A percentile compares a stretch with the other conserved stretches of the same genome.
Conservation (phyloP, 2,329 filamentous ascomycete species). For the Ceratocystis ficicola region DNA sequence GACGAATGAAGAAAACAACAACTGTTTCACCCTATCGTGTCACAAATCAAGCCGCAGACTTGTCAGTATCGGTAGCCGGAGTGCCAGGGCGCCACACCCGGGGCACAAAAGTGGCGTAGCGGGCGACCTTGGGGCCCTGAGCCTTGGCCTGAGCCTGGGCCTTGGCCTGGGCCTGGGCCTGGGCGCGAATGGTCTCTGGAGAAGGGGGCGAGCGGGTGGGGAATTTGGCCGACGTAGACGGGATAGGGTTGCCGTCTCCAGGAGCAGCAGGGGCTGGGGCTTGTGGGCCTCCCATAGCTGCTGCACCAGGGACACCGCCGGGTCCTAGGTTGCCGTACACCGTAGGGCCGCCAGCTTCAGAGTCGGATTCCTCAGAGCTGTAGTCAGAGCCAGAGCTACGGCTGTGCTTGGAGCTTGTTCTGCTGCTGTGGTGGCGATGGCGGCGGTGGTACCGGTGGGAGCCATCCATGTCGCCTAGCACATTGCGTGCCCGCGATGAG, state of each 20-base stretch:
- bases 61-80: constrained; percentile 5
- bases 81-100: constrained; percentile 13
- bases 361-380: constrained; percentile 5
- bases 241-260: background rate
- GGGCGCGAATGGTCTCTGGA: background rate
- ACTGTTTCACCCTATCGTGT: background rate
- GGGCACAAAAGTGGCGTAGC: constrained; percentile 19
- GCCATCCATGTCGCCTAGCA: background rate
- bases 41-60: background rate
- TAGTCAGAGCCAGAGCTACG: background rate
- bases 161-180: constrained; percentile 1
- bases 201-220: constrained; percentile 11
- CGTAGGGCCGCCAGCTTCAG: background rate
- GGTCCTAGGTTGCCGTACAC: background rate
- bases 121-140: constrained; percentile 18
- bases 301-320: background rate
- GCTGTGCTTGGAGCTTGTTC: constrained; percentile 3
- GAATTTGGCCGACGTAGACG: background rate
- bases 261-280: background rate
- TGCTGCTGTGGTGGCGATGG: constrained; percentile 4
- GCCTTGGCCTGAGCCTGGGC: constrained; percentile 4
- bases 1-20: background rate
- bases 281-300: background rate
- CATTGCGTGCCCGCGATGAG: constrained; percentile 2
- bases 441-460: background rate